Evolutionary conservation across 2,329 filamentous ascomycete genomes (phyloP), one percentile per base, ranked within the genome.

Genomic region (Diaporthe ilicicola): DNA sequence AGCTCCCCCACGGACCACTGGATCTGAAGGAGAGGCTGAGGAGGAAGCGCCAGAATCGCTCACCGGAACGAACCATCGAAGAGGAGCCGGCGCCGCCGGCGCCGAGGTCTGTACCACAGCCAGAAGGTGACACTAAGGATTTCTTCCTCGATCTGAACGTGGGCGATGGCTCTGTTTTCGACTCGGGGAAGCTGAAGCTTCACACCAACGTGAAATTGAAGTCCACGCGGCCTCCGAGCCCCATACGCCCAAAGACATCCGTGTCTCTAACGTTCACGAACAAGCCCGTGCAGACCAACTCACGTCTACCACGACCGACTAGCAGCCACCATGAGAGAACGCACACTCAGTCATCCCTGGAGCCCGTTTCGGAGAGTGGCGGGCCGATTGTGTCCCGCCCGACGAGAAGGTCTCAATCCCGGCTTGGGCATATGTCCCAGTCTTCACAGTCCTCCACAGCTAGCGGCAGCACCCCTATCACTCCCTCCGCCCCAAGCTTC

Each of bases 121-220:
- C 76, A 8, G 78, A 81, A 19, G 66, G 24, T 29, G 87, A 90
- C 34, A 84, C 85, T 69, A 94, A 97, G 59, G 94, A 98, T 78
- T 94, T 97, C 79, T 88, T 97, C 68, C 88, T 93, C 32, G 95
- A 93, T 50, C 88, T 99, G 72, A 96, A 98, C 70, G 89, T 98
- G 78, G 94, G 93, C 44, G 91, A 94, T 75, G 94, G 91, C 7
- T 93, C 95, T 74, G 87, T 94, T 19, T 94, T 98, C 77, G 91
- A 94, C 77, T 89, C 92, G 2, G 90, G 88, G 70, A 97, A 95
- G 80, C 86, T 94, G 53, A 95, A 92, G 0, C 85, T 97, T 22
- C 96, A 98, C 80, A 94, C 93, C 74, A 98, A 99, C 79, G 89
- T 99, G 74, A 95, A 95, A 79, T 88, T 97, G 76, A 97, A 97